Evolutionary conservation across 2,329 filamentous ascomycete genomes (phyloP).

Genomic region (Trichoderma breve): DNA sequence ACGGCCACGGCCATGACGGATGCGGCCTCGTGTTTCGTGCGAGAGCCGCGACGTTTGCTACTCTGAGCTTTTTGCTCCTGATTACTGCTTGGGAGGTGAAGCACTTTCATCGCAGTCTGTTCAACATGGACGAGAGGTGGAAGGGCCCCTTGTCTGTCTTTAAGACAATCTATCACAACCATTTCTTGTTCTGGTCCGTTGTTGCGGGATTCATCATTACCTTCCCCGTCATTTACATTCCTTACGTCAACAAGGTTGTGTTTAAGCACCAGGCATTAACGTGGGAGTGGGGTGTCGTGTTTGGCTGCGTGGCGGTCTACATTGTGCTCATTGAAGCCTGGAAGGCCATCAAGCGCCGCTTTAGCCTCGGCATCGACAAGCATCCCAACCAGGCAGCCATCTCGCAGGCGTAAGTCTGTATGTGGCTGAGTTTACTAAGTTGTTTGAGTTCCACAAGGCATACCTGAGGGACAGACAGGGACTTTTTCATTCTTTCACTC

Average conservation of each 20-base stretch:
- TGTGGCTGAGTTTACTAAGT: neutral
- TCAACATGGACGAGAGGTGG: conserved; percentile 60
- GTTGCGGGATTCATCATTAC: conserved; percentile 58
- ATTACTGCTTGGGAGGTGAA: conserved; percentile 73
- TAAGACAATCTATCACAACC: conserved; percentile 65
- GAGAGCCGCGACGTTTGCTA: conserved; percentile 67
- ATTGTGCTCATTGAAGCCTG: conserved; percentile 63
- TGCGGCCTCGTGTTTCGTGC: conserved; percentile 63
- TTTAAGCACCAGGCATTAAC: conserved; percentile 68
- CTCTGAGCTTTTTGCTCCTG: conserved; percentile 65
- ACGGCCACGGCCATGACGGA: conserved; percentile 42
- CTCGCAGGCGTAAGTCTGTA: conserved; percentile 9
- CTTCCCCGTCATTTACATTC: conserved; percentile 66
- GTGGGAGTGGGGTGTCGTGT: conserved; percentile 72
- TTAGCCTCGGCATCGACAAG: conserved; percentile 36
- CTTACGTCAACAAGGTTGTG: conserved; percentile 61
- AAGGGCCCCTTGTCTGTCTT: conserved; percentile 50
- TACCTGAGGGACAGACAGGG: neutral
- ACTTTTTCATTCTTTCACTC: neutral
- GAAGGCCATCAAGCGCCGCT: conserved; percentile 64
- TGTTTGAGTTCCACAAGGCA: neutral
- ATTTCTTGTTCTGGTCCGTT: conserved; percentile 64
- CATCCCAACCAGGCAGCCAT: conserved; percentile 16
- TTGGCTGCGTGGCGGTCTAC: conserved; percentile 58
- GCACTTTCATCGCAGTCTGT: conserved; percentile 67